Evolutionary conservation across 495 filamentous ascomycete genomes (phyloP).

Genomic region (Xeromyces bisporus): DNA sequence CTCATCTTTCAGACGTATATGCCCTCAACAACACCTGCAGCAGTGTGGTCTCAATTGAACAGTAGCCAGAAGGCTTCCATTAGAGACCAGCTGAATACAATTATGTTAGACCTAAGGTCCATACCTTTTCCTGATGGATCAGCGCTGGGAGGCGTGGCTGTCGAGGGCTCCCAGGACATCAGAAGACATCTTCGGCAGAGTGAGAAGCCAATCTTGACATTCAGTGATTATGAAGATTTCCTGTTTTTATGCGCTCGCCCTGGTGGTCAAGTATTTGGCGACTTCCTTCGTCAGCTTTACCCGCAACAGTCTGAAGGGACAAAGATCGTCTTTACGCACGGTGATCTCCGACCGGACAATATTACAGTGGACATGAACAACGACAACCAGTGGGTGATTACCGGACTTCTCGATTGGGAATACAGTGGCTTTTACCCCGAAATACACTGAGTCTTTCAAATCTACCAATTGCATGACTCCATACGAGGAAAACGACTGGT

Average conservation of each 20-base stretch:
- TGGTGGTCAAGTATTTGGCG: conserved; percentile 8
- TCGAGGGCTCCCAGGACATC: conserved; percentile 14
- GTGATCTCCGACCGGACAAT: conserved; percentile 28
- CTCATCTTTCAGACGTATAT: conserved; percentile 5
- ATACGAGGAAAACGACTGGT: conserved; percentile 13
- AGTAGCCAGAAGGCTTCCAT: conserved; percentile 4
- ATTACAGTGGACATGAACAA: conserved; percentile 22
- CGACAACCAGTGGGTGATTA: conserved; percentile 12
- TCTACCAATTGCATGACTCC: conserved; percentile 9
- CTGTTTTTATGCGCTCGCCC: conserved; percentile 11
- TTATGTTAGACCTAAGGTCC: conserved; percentile 7
- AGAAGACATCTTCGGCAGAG: conserved; percentile 8
- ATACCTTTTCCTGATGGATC: conserved; percentile 5
- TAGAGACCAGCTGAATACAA: conserved; percentile 4
- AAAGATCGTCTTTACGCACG: conserved; percentile 25
- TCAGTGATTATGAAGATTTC: conserved; percentile 16
- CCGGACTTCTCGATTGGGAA: conserved; percentile 36
- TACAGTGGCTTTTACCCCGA: conserved; percentile 31
- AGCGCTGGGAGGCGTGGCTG: conserved; percentile 10
- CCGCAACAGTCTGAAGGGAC: conserved; percentile 2
- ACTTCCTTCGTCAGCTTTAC: conserved; percentile 7
- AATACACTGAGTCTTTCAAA: conserved; percentile 26
- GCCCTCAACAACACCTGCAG: not conserved
- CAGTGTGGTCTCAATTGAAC: not conserved
- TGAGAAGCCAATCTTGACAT: conserved; percentile 7